A percentile compares a stretch with the other conserved stretches of the same genome.
Conservation (phyloP, 1,284 basidiomycete species). For the Rugosomyces carneus region DNA sequence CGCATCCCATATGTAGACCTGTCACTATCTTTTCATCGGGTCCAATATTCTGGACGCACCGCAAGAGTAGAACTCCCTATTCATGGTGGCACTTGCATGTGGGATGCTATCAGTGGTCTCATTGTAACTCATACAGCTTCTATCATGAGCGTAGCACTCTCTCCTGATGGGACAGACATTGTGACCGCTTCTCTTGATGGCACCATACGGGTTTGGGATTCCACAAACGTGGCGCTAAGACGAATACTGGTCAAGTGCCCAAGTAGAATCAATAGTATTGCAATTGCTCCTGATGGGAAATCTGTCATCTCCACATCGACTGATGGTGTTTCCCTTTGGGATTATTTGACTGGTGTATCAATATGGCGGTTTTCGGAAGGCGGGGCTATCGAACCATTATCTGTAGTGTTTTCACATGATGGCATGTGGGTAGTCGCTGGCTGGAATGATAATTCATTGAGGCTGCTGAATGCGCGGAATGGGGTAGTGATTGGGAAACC, state of each 20-base stretch:
- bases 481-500: conserved; percentile 1
- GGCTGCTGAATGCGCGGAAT: conserved; percentile 15
- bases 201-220: not conserved
- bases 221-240: not conserved
- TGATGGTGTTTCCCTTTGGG: not conserved
- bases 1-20: no score
- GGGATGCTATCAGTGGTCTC: not conserved
- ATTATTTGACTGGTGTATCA: not conserved
- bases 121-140: not conserved
- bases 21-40: not conserved
- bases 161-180: not conserved
- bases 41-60: not conserved
- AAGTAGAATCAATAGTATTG: not conserved
- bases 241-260: not conserved
- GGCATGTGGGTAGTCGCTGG: conserved; percentile 4
- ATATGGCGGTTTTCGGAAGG: not conserved
- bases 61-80: not conserved
- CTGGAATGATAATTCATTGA: conserved; percentile 8
- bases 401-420: not conserved
- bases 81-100: not conserved
- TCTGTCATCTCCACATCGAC: not conserved
- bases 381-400: not conserved
- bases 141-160: not conserved
- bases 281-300: not conserved
- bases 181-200: not conserved